Evolutionary conservation across 2,329 filamentous ascomycete species (phyloP), one percentile per base, ranked within the genome.

Genomic region (Botrytis elliptica): DNA sequence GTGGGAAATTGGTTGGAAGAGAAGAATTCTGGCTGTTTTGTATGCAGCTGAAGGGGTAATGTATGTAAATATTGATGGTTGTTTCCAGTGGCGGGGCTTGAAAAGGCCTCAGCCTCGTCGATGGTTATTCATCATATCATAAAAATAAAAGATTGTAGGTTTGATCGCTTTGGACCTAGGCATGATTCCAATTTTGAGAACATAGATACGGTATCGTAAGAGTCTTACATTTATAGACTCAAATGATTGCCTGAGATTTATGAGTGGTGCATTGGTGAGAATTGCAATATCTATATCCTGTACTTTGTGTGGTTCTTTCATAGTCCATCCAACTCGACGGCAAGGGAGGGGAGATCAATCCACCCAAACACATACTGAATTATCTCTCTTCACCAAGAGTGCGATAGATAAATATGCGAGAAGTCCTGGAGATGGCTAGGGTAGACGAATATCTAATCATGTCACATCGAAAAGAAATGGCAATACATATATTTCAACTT

Each of bases 1-100:
- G 67, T 57, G 52, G 20, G 20, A 38, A 42, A 55, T 68, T 57
- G 44, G 46, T 68, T 70, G 49, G 65, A 55, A 55, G 36, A 55
- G n/a, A 69, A 69, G n/a, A 52, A 49, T 67, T 38, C 36, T 67
- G 44, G 16, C 49, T 42, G 49, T 33, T 59, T 59, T 59, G 49
- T 42, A 57, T 33, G 29, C 38, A 59, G 66, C 66, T 69, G 66
- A 69, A 52, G n/a, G 22, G 22, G 22, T 40, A 40, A 29, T 38
- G n/a, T 69, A 40, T 14, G 18, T 22, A 49, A 49, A 57, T 29
- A 42, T 69, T 42, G 64, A 67, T n/a, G 8, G 29, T 29, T 44
- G 38, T 46, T 65, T 2, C 29, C 36, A 29, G 10, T 44, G 40
- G 25, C 40, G 33, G 38, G 44, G 42, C 64, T 67, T 52, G 16